These are phyloP conservation scores for Cajanus cajan DNA, from an alignment of 306 rosid genomes.

Conservation along the genomic window DNA sequence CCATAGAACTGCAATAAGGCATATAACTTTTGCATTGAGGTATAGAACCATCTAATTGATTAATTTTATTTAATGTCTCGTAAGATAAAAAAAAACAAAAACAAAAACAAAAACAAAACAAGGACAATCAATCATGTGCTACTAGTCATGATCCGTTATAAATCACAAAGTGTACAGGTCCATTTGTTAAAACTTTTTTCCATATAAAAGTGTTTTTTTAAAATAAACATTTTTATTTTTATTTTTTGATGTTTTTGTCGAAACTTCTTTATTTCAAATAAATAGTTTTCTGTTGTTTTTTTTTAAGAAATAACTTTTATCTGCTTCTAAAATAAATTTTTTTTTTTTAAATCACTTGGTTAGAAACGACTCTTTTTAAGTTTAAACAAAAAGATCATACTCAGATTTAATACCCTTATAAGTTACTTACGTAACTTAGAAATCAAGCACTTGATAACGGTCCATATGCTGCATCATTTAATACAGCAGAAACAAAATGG, in stretches of 20 bases:
- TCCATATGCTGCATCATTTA: background rate
- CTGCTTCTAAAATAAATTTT: too few relatives aligned
- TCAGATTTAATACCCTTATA: background rate
- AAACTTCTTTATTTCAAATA: too few relatives aligned
- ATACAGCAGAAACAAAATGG: background rate
- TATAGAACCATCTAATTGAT: background rate
- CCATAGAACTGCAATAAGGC: background rate
- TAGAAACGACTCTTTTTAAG: too few relatives aligned
- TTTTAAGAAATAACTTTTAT: too few relatives aligned
- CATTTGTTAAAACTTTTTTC: too few relatives aligned
- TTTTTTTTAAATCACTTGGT: too few relatives aligned
- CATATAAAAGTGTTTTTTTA: too few relatives aligned
- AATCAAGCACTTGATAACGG: constrained; percentile 26
- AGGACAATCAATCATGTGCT: background rate
- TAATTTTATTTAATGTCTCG: constrained; percentile 4
- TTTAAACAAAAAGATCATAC: too few relatives aligned
- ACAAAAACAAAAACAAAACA: constrained; percentile 17
- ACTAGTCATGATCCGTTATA: constrained; percentile 20
- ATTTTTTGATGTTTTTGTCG: too few relatives aligned
- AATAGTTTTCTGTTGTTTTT: too few relatives aligned
- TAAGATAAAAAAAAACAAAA: constrained; percentile 4
- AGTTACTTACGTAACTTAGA: background rate
- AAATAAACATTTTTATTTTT: too few relatives aligned
- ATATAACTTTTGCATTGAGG: background rate
- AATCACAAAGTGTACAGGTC: constrained; percentile 22